phyloP scores from a whole-genome alignment of 257 asterid species.

The Fraxinus anomala region DNA sequence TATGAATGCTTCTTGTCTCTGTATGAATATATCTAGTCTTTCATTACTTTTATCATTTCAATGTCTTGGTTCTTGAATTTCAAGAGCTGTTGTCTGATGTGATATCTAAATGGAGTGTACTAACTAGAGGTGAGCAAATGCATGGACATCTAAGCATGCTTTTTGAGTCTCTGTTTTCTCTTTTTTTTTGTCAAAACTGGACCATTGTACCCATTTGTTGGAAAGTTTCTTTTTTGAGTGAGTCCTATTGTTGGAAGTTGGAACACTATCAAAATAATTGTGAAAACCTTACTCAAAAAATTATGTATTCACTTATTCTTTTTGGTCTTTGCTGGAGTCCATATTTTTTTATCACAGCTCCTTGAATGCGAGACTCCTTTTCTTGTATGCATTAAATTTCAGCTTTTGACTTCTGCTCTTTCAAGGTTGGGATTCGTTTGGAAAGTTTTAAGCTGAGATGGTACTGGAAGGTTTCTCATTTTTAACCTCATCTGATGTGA shows the following conservation, averaged over 20 bases:
- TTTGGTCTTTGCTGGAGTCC: not conserved
- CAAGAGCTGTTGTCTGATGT: not conserved
- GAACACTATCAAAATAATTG: not conserved
- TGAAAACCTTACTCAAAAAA: not conserved
- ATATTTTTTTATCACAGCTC: not conserved
- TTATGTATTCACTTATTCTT: not conserved
- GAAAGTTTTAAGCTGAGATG: not conserved
- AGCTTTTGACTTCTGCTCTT: slow-evolving; percentile 2
- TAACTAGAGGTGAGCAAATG: not conserved
- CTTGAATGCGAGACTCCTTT: not conserved
- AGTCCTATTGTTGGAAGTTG: not conserved
- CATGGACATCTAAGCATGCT: not conserved
- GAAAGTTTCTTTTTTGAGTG: not conserved
- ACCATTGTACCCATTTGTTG: not conserved
- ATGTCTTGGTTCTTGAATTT: not conserved
- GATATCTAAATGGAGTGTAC: not conserved
- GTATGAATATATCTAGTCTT: slow-evolving; percentile 12
- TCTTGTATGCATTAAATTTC: not conserved
- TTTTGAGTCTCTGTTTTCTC: not conserved
- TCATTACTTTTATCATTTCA: not conserved
- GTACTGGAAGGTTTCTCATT: not conserved
- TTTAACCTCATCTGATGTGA: not conserved
- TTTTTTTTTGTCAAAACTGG: not conserved
- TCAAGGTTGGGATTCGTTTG: not conserved
- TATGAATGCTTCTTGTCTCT: not conserved